phyloP scores from a whole-genome alignment of 2,329 filamentous ascomycete species.

The Colletotrichum endophyticum region DNA sequence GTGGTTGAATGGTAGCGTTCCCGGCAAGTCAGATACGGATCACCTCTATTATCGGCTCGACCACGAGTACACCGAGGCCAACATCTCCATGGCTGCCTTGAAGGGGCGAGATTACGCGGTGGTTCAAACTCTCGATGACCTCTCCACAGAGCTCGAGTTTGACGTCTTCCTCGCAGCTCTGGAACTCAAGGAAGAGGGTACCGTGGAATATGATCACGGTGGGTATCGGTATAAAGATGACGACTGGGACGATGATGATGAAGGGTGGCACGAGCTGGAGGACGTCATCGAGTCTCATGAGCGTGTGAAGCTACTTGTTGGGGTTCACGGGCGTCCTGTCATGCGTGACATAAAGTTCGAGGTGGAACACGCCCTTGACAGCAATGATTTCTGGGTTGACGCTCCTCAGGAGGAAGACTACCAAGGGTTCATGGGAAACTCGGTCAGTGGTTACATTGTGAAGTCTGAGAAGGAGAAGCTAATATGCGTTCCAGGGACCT shows the following conservation, averaged over 20 bases:
- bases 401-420: conserved; percentile 25
- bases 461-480: background rate
- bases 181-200: conserved; percentile 30
- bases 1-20: conserved; percentile 25
- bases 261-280: conserved; percentile 17
- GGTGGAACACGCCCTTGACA: conserved; percentile 25
- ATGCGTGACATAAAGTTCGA: conserved; percentile 19
- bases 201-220: background rate
- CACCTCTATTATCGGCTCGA: conserved; percentile 34
- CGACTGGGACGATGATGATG: conserved; percentile 9
- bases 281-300: conserved; percentile 11
- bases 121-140: conserved; percentile 27
- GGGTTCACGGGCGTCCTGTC: conserved; percentile 28
- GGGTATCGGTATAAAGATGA: conserved; percentile 2
- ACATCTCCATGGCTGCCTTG: conserved; percentile 30
- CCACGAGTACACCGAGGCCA: conserved; percentile 37
- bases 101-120: conserved; percentile 30
- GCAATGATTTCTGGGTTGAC: conserved; percentile 23
- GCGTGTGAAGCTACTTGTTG: conserved; percentile 28
- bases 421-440: conserved; percentile 31
- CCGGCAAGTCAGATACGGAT: background rate
- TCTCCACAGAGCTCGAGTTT: conserved; percentile 29
- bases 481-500: conserved; percentile 9
- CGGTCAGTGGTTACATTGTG: conserved; percentile 18
- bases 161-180: conserved; percentile 36